A percentile compares a stretch with the other conserved stretches of the same genome.
phyloP scores from a whole-genome alignment of 1,139 yeast species.

The Hyphopichia buzzinii region DNA sequence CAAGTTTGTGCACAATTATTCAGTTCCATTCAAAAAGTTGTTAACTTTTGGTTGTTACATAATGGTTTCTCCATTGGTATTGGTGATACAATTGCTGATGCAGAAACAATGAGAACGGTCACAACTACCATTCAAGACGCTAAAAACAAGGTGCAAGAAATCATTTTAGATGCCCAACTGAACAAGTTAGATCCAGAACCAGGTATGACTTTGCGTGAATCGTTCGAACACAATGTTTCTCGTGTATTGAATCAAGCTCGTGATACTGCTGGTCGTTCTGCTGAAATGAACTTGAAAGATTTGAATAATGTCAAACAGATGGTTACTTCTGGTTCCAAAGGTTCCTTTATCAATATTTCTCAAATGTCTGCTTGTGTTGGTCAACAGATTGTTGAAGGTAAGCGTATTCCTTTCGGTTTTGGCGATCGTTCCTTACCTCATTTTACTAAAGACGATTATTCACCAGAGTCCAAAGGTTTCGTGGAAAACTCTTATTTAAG shows the following conservation, averaged over 20 bases:
- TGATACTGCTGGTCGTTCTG: slow-evolving; percentile 98
- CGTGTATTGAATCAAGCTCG: slow-evolving; percentile 96
- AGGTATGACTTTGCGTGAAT: slow-evolving; percentile 98
- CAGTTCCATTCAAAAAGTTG: slow-evolving; percentile 92
- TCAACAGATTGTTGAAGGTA: slow-evolving; percentile 99
- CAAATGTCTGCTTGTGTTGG: slow-evolving; percentile 99
- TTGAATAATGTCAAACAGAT: slow-evolving; percentile 95
- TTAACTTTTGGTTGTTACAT: slow-evolving; percentile 93
- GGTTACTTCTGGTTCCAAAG: slow-evolving; percentile 99
- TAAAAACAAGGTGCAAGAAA: slow-evolving; percentile 88
- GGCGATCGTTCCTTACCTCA: slow-evolving; percentile 96
- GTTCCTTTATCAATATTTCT: slow-evolving; percentile 97
- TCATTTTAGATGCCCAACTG: slow-evolving; percentile 86
- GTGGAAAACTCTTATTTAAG: slow-evolving; percentile 96
- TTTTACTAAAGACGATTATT: slow-evolving; percentile 95
- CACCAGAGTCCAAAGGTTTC: slow-evolving; percentile 97
- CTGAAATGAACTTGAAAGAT: slow-evolving; percentile 93
- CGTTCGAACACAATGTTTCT: slow-evolving; percentile 96
- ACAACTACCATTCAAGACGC: slow-evolving; percentile 93
- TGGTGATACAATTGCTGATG: slow-evolving; percentile 99
- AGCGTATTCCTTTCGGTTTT: slow-evolving; percentile 97
- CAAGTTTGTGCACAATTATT: slow-evolving; percentile 85
- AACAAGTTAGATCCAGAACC: slow-evolving; percentile 91
- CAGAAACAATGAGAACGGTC: slow-evolving; percentile 90
- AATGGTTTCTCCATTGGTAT: slow-evolving; percentile 98